Evolutionary conservation across 2,329 filamentous ascomycete genomes (phyloP), one percentile per base, ranked within the genome.

Genomic region (Colletotrichum eleusines): DNA sequence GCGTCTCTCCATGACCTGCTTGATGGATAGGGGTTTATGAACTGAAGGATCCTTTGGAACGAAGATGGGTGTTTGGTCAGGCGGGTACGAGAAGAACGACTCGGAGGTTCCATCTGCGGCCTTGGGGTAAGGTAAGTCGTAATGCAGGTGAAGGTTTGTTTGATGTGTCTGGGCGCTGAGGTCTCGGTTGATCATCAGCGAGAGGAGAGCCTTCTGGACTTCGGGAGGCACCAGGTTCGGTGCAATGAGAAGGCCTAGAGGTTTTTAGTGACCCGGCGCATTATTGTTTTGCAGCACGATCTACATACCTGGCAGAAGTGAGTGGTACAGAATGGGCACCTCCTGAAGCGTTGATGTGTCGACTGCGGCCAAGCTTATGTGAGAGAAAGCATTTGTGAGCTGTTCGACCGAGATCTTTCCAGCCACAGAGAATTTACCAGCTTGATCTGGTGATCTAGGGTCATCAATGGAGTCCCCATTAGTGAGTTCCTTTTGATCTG

Each of bases 61-160:
- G 76, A 91, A 89, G 48, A 83, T 84, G 72, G 89, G 88, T 0
- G 87, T 85, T 14, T 83, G 81, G 38, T 84, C 80, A 9, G 85
- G 85, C 2, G 80, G 53, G 62, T 86, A 82, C 57, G 82, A 81
- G 79, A 90, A 91, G 81, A 91, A 89, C 31, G 88, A 90, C 2
- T 72, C 74, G 0, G 60, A 26, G 0, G 69, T 54, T 5, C 64
- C 58, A 28, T 71, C 69, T 11, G 59, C 14, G 5, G 51, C 53
- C 26, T 66, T 61, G 5, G 78, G 79, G 75, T 95, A 95, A 8
- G 88, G 85, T 7, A 97, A 79, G 40, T 90, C 78, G 80, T 95
- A 94, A 81, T 97, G 93, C 1, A 94, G 85, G 80, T 97, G 92
- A n/a, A 98, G 84, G 80, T 98, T 99, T 63, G 95, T 98, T 77